A percentile compares a stretch with the other conserved stretches of the same genome.
phyloP scores from a whole-genome alignment of 495 filamentous ascomycete genomes.

The Apodospora peruviana region DNA sequence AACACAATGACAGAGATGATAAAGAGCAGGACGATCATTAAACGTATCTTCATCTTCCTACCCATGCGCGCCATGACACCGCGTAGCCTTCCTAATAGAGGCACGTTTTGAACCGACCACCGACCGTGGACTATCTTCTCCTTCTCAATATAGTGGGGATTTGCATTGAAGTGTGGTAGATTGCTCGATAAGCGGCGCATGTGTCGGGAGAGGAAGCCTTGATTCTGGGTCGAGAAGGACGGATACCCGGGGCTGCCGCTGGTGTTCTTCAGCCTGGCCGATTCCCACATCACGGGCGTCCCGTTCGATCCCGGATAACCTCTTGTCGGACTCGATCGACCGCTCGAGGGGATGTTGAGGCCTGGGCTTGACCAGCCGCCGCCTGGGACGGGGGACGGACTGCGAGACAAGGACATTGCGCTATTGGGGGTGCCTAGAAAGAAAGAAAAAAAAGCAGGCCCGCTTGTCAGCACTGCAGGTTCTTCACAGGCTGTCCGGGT shows the following conservation, averaged over 20 bases:
- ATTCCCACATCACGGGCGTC: constrained; percentile 71
- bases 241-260: constrained; percentile 67
- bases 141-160: constrained; percentile 59
- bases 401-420: constrained; percentile 77
- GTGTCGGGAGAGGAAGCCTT: constrained; percentile 75
- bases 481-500: not conserved
- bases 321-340: constrained; percentile 58
- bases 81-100: constrained; percentile 33
- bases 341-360: constrained; percentile 60
- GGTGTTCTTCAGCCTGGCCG: constrained; percentile 65
- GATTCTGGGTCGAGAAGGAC: constrained; percentile 73
- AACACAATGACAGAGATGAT: constrained; percentile 60
- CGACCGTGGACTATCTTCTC: constrained; percentile 59
- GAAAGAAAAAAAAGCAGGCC: constrained; percentile 5
- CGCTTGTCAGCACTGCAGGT: constrained; percentile 5
- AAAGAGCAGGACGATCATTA: constrained; percentile 53
- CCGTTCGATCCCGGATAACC: constrained; percentile 46
- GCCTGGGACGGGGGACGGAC: constrained; percentile 72
- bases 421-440: constrained; percentile 38
- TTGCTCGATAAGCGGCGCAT: constrained; percentile 67
- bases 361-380: constrained; percentile 87
- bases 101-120: constrained; percentile 31
- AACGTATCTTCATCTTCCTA: constrained; percentile 50
- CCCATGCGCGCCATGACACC: constrained; percentile 34
- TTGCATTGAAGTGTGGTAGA: constrained; percentile 61